These are phyloP conservation scores for Fusarium tjaetaba DNA, from an alignment of 2,329 filamentous ascomycete species.

Conservation along the genomic window DNA sequence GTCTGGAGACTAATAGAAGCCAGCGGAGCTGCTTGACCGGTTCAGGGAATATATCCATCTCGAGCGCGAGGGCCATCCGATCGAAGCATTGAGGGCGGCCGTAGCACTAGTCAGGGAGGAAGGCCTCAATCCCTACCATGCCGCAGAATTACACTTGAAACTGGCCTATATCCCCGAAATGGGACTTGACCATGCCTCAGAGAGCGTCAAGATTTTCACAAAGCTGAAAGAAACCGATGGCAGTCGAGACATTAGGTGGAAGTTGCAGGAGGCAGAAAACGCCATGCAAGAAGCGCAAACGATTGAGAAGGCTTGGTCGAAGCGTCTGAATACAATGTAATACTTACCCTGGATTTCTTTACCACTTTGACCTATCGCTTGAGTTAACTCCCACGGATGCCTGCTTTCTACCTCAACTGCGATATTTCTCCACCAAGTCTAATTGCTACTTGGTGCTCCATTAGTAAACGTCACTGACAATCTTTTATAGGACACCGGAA, in stretches of 20 bases:
- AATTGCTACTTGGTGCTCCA: background rate
- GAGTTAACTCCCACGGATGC: background rate
- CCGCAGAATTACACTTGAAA: background rate
- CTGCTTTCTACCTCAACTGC: background rate
- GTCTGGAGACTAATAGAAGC: background rate
- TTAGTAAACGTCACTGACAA: background rate
- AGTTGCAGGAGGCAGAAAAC: background rate
- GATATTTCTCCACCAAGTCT: background rate
- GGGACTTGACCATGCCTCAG: background rate
- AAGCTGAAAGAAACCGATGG: background rate
- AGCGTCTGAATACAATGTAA: too few relatives aligned
- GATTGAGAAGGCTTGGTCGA: background rate
- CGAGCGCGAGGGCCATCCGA: background rate
- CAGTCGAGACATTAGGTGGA: accelerated
- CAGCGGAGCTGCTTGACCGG: background rate
- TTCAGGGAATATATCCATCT: background rate
- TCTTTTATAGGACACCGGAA: background rate
- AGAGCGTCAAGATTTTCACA: accelerated
- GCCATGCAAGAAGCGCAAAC: background rate
- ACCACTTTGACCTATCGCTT: background rate
- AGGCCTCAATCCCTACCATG: background rate
- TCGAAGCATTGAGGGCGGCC: background rate
- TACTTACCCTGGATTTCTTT: background rate
- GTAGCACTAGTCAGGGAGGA: background rate
- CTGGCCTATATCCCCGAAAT: background rate